Conservation (phyloP, 768 basidiomycete species). For the Kwoniella europaea region DNA sequence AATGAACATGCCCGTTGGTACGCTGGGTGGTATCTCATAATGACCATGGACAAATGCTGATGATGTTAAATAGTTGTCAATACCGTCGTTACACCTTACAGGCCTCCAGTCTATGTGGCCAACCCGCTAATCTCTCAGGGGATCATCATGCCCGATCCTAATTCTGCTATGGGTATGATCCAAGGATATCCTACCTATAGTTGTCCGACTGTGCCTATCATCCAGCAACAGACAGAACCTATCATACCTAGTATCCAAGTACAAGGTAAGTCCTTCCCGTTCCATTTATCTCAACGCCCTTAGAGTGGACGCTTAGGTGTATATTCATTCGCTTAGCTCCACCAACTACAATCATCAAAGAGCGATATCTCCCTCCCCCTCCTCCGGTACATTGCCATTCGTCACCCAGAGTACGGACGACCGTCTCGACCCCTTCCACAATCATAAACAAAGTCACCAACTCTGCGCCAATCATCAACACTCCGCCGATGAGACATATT, state of each 20-base stretch:
- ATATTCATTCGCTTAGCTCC: not conserved
- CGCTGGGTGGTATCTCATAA: not conserved
- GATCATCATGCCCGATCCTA: not conserved
- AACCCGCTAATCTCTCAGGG: not conserved
- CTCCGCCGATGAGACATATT: slow-evolving; percentile 4
- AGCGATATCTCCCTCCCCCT: slow-evolving; percentile 10
- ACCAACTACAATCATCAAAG: slow-evolving; percentile 3
- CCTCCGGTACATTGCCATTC: slow-evolving; percentile 4
- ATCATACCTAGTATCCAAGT: slow-evolving; percentile 7
- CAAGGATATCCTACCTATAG: slow-evolving; percentile 5
- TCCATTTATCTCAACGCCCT: no score
- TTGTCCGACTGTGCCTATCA: slow-evolving; percentile 5
- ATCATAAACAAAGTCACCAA: slow-evolving; percentile 15
- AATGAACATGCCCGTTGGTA: slow-evolving; percentile 7
- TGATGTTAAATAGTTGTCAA: slow-evolving; percentile 6
- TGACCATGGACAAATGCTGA: not conserved
- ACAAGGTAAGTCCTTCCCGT: not conserved
- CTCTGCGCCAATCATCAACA: slow-evolving; percentile 3
- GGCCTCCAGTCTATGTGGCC: not conserved
- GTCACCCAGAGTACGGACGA: slow-evolving; percentile 2
- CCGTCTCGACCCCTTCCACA: slow-evolving; percentile 3
- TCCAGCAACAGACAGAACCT: not conserved
- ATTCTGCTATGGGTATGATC: not conserved
- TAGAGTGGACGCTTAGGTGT: no score
- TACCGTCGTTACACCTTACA: not conserved